Percentiles rank a stretch among this genome's conserved stretches.
phyloP scores from a whole-genome alignment of 2,329 filamentous ascomycete species.

The Alternaria triticina region DNA sequence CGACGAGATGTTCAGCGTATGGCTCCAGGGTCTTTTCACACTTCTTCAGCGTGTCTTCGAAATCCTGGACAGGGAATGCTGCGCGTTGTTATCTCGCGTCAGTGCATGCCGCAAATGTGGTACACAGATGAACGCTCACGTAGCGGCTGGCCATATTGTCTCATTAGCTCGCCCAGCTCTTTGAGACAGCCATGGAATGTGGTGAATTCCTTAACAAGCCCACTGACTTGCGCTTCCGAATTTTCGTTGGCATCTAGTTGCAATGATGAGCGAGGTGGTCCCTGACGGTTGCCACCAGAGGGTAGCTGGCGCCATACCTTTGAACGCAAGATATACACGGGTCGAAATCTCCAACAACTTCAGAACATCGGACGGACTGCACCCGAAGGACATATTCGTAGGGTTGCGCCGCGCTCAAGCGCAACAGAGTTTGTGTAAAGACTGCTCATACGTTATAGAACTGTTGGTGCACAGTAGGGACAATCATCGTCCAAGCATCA shows the following conservation, averaged over 20 bases:
- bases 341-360: slow-evolving; percentile 42
- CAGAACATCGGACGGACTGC: slow-evolving; percentile 39
- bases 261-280: slow-evolving; percentile 10
- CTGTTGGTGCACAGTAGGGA: slow-evolving; percentile 7
- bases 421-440: slow-evolving; percentile 19
- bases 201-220: slow-evolving; percentile 38
- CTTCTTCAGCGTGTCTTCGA: slow-evolving; percentile 37
- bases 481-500: slow-evolving; percentile 22
- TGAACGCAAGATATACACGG: slow-evolving; percentile 42
- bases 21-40: slow-evolving; percentile 39
- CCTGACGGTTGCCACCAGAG: not conserved
- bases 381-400: slow-evolving; percentile 38
- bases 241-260: slow-evolving; percentile 42
- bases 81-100: slow-evolving; percentile 19
- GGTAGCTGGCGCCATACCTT: slow-evolving; percentile 25
- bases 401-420: slow-evolving; percentile 36
- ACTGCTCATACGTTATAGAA: slow-evolving; percentile 31
- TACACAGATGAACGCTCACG: not conserved
- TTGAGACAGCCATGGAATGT: slow-evolving; percentile 38
- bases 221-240: slow-evolving; percentile 40
- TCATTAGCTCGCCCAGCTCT: slow-evolving; percentile 40
- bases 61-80: slow-evolving; percentile 37
- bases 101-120: not conserved
- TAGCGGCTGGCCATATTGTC: slow-evolving; percentile 34
- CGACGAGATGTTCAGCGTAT: slow-evolving; percentile 38